Evolutionary conservation across 2,329 filamentous ascomycete species (phyloP).

Genomic region (Aulographum hederae): DNA sequence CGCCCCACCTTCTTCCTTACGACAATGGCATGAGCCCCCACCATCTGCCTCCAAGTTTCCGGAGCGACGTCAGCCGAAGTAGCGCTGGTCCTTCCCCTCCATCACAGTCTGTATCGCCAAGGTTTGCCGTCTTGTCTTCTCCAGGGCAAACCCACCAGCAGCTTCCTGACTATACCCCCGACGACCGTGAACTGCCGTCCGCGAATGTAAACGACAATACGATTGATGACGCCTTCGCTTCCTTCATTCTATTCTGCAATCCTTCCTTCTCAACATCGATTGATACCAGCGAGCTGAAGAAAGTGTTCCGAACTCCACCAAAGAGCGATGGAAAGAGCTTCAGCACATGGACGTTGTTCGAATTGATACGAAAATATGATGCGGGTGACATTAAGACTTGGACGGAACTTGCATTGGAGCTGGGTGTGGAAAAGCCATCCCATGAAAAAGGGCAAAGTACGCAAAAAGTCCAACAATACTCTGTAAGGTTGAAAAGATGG

Average conservation of each 20-base stretch:
- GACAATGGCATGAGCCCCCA: too few relatives aligned
- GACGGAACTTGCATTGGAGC: slow-evolving; percentile 67
- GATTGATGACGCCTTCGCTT: slow-evolving; percentile 67
- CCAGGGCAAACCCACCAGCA: slow-evolving; percentile 10
- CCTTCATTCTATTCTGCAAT: slow-evolving; percentile 83
- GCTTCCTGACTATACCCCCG: slow-evolving; percentile 16
- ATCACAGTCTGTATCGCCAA: slow-evolving; percentile 15
- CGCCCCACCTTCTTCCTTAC: too few relatives aligned
- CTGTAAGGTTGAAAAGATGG: slow-evolving; percentile 85
- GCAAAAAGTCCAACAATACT: slow-evolving; percentile 91
- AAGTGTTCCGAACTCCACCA: slow-evolving; percentile 61
- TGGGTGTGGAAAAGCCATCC: slow-evolving; percentile 78
- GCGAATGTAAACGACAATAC: slow-evolving; percentile 48
- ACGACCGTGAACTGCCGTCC: slow-evolving; percentile 42
- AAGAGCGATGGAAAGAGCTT: slow-evolving; percentile 80
- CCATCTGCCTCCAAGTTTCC: too few relatives aligned
- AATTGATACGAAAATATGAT: slow-evolving; percentile 63
- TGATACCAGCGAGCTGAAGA: slow-evolving; percentile 53
- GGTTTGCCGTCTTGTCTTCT: slow-evolving; percentile 10
- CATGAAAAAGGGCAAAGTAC: slow-evolving; percentile 70
- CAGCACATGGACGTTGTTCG: slow-evolving; percentile 56
- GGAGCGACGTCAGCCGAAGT: neutral
- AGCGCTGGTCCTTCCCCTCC: slow-evolving; percentile 13
- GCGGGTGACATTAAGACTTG: slow-evolving; percentile 78
- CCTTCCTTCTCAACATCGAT: slow-evolving; percentile 53